Evolutionary conservation across 1,284 basidiomycete genomes (phyloP), one percentile per base, ranked within the genome.

Genomic region (Melampsora americana): DNA sequence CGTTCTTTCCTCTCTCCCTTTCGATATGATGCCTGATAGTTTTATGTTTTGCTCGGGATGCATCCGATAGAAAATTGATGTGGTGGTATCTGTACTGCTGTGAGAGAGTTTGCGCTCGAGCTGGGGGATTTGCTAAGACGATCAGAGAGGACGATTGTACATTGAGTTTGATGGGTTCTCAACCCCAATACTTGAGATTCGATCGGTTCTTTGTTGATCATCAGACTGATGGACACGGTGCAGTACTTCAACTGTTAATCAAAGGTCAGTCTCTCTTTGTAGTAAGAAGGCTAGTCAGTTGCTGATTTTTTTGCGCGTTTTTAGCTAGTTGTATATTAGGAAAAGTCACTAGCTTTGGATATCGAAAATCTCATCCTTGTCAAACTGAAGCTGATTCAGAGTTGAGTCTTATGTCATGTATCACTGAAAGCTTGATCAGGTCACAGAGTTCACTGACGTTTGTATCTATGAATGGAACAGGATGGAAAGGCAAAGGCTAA

Each of bases 31-130:
- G 42, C 28, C 35, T 30, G 14, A 42, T 66, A 66, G 16, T 30
- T 42, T 18, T 39, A 46, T 42, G 20, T 66, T 44, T 23, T 39
- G 30, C 18, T 32, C 23, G 39, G 5, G 5, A 26, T 62, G 60
- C 11, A 23, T 62, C n/a, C 9, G 20, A 44, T 53, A 76, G 73
- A n/a, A 64, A 65, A n/a, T 5, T 76, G 5, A 30, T 76, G 23
- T 76, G 73, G 73, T 76, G 73, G 73, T 76, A 76, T 62, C 44
- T 69, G 32, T 76, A 68, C 23, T 76, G 73, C 46, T 76, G 73
- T 44, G 73, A 76, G 14, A 68, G 67, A 44, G 67, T 76, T 39
- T 69, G 73, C 23, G 59, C 73, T 12, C 66, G 65, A 7, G 66
- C 73, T 2, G 73, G 73, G 16, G 73, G 73, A 26, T 76, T 76